Percentiles rank a stretch among this genome's conserved stretches.
Conservation (phyloP, 495 filamentous ascomycete species). For the Hyaloscypha finlandica region DNA sequence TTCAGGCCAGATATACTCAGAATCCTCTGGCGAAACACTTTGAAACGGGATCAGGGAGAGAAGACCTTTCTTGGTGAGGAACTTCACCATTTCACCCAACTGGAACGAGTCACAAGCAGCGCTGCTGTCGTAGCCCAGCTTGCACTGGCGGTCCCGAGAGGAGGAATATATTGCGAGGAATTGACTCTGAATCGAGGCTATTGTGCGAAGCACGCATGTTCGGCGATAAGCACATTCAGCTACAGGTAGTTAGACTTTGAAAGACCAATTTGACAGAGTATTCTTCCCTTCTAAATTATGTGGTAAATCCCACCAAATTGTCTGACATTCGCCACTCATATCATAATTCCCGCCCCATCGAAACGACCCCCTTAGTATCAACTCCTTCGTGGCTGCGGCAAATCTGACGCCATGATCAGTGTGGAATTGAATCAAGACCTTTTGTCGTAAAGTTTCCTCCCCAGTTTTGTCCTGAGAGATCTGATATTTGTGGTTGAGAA, state of each 20-base stretch:
- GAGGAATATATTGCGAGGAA: conserved; percentile 69
- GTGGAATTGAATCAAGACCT: conserved; percentile 60
- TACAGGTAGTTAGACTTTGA: conserved; percentile 34
- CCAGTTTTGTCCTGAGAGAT: conserved; percentile 37
- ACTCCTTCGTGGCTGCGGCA: conserved; percentile 51
- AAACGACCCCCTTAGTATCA: conserved; percentile 67
- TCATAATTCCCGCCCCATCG: conserved; percentile 55
- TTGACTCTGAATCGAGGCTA: conserved; percentile 73
- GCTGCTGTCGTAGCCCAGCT: conserved; percentile 73
- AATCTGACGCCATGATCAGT: conserved; percentile 57
- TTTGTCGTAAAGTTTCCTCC: conserved; percentile 64
- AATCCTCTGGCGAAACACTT: conserved; percentile 40
- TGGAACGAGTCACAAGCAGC: conserved; percentile 83
- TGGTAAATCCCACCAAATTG: conserved; percentile 75
- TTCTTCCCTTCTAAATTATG: conserved; percentile 68
- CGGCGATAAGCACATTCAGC: conserved; percentile 74
- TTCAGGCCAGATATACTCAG: conserved; percentile 37
- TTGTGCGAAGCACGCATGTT: conserved; percentile 68
- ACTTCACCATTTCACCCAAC: conserved; percentile 82
- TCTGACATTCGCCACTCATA: conserved; percentile 42
- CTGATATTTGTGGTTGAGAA: conserved; percentile 47
- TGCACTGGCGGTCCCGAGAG: conserved; percentile 64
- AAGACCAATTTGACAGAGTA: not conserved
- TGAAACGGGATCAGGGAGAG: conserved; percentile 46
- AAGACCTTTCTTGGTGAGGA: conserved; percentile 61